Evolutionary conservation across 139 green algal genomes (phyloP).

Genomic region (Parachlorella kessleri): DNA sequence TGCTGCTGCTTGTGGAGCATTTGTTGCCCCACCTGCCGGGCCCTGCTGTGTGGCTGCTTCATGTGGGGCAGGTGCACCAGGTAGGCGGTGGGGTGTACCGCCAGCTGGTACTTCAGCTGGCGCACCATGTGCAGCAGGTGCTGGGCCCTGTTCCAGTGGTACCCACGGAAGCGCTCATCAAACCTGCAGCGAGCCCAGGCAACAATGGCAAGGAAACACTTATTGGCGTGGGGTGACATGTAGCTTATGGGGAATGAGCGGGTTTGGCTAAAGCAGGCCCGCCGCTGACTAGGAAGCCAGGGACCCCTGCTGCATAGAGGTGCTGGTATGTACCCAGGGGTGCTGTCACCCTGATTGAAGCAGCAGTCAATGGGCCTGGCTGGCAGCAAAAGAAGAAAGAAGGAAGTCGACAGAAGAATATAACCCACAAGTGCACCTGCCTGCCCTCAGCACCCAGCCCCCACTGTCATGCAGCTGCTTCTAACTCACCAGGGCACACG

Average conservation of each 20-base stretch:
- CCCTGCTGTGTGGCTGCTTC: constrained; percentile 25
- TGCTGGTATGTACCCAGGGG: neutral
- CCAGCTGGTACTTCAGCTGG: constrained; percentile 34
- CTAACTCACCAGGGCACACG: constrained; percentile 17
- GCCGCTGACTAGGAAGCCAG: no score
- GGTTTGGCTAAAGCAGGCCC: no score
- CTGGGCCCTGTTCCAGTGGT: constrained; percentile 52
- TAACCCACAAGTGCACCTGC: neutral
- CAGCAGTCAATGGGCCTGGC: neutral
- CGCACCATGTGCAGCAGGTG: constrained; percentile 45
- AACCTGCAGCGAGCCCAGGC: constrained; percentile 10
- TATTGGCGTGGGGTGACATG: neutral
- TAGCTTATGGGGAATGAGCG: no score
- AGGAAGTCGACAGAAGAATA: no score
- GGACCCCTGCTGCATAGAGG: neutral
- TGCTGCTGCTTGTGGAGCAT: neutral
- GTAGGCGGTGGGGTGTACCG: constrained; percentile 49
- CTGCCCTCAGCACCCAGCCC: neutral
- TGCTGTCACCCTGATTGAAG: neutral
- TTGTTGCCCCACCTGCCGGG: neutral
- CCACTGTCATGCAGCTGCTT: neutral
- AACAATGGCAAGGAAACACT: neutral
- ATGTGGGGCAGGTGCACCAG: constrained; percentile 47
- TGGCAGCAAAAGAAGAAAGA: no score
- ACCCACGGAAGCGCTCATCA: constrained; percentile 46